These are phyloP conservation scores for Magnaporthiopsis poae DNA, from an alignment of 2,329 filamentous ascomycete genomes.

Conservation along the genomic window DNA sequence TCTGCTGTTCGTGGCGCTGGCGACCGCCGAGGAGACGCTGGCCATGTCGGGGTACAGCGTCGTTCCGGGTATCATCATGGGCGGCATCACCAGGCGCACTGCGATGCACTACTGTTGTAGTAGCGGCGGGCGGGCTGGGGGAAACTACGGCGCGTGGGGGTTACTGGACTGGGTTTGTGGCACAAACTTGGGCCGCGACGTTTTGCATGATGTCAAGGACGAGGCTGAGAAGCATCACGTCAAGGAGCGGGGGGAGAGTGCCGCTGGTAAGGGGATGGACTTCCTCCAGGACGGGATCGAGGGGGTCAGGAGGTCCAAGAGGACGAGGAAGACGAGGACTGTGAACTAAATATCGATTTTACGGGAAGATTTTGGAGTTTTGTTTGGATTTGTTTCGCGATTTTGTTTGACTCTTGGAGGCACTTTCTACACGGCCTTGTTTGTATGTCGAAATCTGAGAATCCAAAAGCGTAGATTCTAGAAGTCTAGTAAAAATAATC, in stretches of 20 bases:
- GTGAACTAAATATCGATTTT: background rate
- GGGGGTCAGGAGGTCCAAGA: slow-evolving; percentile 20
- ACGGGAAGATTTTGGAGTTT: background rate
- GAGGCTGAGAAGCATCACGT: slow-evolving; percentile 49
- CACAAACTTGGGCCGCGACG: slow-evolving; percentile 43
- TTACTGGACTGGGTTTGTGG: slow-evolving; percentile 52
- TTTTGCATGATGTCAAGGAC: slow-evolving; percentile 42
- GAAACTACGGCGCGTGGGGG: slow-evolving; percentile 54
- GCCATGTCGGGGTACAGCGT: slow-evolving; percentile 58
- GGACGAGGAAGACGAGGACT: slow-evolving; percentile 17
- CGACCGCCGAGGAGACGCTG: slow-evolving; percentile 57
- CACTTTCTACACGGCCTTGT: no score
- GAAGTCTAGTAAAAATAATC: background rate
- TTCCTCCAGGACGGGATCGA: slow-evolving; percentile 25
- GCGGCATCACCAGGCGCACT: slow-evolving; percentile 30
- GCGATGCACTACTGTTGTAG: slow-evolving; percentile 28
- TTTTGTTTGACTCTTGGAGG: no score
- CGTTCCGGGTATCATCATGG: slow-evolving; percentile 43
- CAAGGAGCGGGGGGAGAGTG: slow-evolving; percentile 29
- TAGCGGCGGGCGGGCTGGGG: slow-evolving; percentile 26
- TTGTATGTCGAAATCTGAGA: no score
- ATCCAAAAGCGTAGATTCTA: no score
- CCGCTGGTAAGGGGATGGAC: slow-evolving; percentile 23
- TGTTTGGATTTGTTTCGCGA: no score
- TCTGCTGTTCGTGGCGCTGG: slow-evolving; percentile 52